These are phyloP conservation scores for Triticum aestivum DNA, from an alignment of 176 grass and related monocot species.

Conservation along the genomic window DNA sequence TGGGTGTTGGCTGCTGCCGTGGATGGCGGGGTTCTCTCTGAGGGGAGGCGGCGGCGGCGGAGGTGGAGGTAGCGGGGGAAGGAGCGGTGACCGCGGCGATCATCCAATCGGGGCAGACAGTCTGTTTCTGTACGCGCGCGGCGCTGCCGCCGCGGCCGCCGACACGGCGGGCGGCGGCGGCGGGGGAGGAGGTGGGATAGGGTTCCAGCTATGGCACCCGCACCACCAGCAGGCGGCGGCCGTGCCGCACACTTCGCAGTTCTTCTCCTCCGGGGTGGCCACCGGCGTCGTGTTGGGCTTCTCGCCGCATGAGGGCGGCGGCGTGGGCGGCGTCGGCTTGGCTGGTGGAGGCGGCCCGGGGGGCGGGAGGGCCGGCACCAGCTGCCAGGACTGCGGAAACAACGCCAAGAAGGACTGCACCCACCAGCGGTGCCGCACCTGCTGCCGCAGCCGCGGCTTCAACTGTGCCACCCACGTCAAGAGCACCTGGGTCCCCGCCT, in stretches of 20 bases:
- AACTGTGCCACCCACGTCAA: slow-evolving; percentile 84
- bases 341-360: slow-evolving; percentile 15
- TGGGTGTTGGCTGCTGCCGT: slow-evolving; percentile 51
- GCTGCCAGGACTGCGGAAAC: slow-evolving; percentile 99
- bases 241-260: slow-evolving; percentile 52
- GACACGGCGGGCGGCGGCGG: slow-evolving; percentile 55
- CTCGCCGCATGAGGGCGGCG: slow-evolving; percentile 41
- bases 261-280: slow-evolving; percentile 64
- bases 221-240: slow-evolving; percentile 49
- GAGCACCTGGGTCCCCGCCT: slow-evolving; percentile 90
- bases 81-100: slow-evolving; percentile 38
- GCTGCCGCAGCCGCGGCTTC: slow-evolving; percentile 90
- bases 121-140: slow-evolving; percentile 79
- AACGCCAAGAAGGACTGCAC: slow-evolving; percentile 94
- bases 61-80: slow-evolving; percentile 15
- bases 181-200: slow-evolving; percentile 44
- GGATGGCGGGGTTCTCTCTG: slow-evolving; percentile 96
- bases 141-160: slow-evolving; percentile 55
- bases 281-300: slow-evolving; percentile 55
- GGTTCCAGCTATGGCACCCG: slow-evolving; percentile 93
- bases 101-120: slow-evolving; percentile 56
- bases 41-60: slow-evolving; percentile 54
- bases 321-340: slow-evolving; percentile 22
- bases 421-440: slow-evolving; percentile 88
- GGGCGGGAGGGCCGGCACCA: slow-evolving; percentile 57